Percentiles rank a stretch among this genome's conserved stretches.
phyloP scores from a whole-genome alignment of 2,329 filamentous ascomycete species.

The Cytospora piceae region DNA sequence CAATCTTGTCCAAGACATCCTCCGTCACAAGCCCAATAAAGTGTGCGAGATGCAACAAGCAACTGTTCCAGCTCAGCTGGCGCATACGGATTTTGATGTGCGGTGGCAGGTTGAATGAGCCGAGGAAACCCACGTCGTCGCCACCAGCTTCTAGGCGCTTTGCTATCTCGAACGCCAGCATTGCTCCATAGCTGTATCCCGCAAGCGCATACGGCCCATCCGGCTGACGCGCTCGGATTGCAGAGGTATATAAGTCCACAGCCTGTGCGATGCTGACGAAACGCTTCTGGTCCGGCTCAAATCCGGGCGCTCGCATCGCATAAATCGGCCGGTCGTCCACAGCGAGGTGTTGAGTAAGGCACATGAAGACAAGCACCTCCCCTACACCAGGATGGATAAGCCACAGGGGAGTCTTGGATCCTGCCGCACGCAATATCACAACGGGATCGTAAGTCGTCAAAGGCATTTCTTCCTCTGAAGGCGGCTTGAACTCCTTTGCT shows the following conservation, averaged over 20 bases:
- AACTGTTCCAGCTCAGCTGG: conserved; percentile 43
- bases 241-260: conserved; percentile 44
- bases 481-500: too few species aligned
- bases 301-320: conserved; percentile 49
- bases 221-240: conserved; percentile 49
- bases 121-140: conserved; percentile 48
- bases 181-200: conserved; percentile 55
- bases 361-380: conserved; percentile 48
- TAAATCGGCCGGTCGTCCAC: conserved; percentile 47
- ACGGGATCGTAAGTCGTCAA: conserved; percentile 41
- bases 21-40: conserved; percentile 44
- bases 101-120: conserved; percentile 52
- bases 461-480: too few species aligned
- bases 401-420: conserved; percentile 44
- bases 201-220: conserved; percentile 55
- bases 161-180: conserved; percentile 54
- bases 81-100: conserved; percentile 50
- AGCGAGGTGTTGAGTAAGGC: conserved; percentile 42
- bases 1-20: neutral
- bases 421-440: conserved; percentile 39
- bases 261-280: conserved; percentile 47
- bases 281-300: conserved; percentile 42
- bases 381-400: conserved; percentile 47
- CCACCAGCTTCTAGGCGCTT: conserved; percentile 47
- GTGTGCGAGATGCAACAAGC: conserved; percentile 45